Percentiles rank a stretch among this genome's conserved stretches.
phyloP scores from a whole-genome alignment of 2,329 filamentous ascomycete species.

The Trichoderma semiorbis region DNA sequence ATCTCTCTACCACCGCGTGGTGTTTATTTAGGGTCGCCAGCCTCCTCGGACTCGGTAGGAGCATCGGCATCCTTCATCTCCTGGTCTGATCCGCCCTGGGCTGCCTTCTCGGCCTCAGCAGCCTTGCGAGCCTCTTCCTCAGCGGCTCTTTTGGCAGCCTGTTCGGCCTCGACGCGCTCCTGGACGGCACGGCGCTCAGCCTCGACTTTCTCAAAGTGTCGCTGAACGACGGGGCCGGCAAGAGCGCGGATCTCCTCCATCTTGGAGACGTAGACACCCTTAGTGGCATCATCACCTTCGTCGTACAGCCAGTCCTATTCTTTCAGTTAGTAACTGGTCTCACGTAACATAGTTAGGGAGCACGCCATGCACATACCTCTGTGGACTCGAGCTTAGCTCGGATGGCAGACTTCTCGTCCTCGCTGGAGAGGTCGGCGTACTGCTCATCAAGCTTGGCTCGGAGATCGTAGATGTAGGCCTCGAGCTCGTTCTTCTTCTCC shows the following conservation, averaged over 20 bases:
- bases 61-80: slow-evolving; percentile 63
- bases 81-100: slow-evolving; percentile 51
- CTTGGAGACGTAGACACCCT: slow-evolving; percentile 91
- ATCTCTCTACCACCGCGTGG: neutral
- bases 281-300: slow-evolving; percentile 90
- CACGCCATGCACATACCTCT: slow-evolving; percentile 66
- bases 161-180: slow-evolving; percentile 74
- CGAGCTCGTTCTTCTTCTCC: slow-evolving; percentile 99
- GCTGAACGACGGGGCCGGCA: slow-evolving; percentile 86
- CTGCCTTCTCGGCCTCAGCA: slow-evolving; percentile 48
- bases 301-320: slow-evolving; percentile 96
- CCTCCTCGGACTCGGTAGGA: slow-evolving; percentile 47
- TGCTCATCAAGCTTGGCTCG: slow-evolving; percentile 92
- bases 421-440: slow-evolving; percentile 82
- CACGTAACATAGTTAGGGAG: too few relatives aligned
- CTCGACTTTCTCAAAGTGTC: slow-evolving; percentile 93
- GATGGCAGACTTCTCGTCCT: slow-evolving; percentile 88
- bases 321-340: slow-evolving; percentile 18
- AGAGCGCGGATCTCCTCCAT: slow-evolving; percentile 91
- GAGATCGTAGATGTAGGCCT: slow-evolving; percentile 95
- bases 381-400: slow-evolving; percentile 75
- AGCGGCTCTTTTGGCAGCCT: slow-evolving; percentile 67
- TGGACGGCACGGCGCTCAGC: slow-evolving; percentile 75
- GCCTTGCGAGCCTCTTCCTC: slow-evolving; percentile 55
- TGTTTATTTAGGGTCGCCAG: slow-evolving; percentile 35